phyloP scores from a whole-genome alignment of 1,284 basidiomycete genomes.

The Tilletia indica region DNA sequence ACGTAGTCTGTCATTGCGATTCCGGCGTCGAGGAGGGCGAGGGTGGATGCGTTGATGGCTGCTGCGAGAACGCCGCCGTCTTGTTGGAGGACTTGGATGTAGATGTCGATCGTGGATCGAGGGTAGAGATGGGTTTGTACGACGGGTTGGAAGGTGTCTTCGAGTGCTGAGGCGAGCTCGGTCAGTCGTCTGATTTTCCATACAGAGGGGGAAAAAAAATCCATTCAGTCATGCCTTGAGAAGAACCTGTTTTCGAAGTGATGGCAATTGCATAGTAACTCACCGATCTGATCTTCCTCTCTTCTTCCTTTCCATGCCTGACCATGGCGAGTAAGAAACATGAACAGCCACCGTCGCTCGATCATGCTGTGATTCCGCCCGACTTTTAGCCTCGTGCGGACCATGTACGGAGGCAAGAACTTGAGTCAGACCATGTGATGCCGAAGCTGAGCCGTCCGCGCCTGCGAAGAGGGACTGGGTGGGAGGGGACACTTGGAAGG shows the following conservation, averaged over 20 bases:
- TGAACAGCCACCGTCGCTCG: constrained; percentile 68
- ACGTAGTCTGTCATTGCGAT: constrained; percentile 88
- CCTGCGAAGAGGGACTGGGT: constrained; percentile 58
- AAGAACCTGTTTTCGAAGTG: not conserved
- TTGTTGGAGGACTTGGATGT: constrained; percentile 85
- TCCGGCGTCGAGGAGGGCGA: constrained; percentile 85
- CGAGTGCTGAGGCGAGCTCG: constrained; percentile 81
- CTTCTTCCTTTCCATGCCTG: constrained; percentile 74
- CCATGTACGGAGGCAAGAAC: constrained; percentile 85
- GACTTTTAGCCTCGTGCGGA: constrained; percentile 72
- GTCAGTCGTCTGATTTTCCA: constrained; percentile 69
- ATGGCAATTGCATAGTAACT: not conserved
- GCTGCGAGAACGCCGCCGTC: constrained; percentile 89
- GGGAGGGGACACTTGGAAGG: constrained; percentile 74
- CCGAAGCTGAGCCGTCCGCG: constrained; percentile 79
- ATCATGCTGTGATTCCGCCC: constrained; percentile 35
- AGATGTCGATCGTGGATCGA: constrained; percentile 88
- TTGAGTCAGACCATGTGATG: constrained; percentile 85
- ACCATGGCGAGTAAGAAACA: constrained; percentile 67
- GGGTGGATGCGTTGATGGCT: constrained; percentile 88
- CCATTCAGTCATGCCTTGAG: not conserved
- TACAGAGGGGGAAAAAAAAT: constrained; percentile 20
- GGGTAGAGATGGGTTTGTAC: constrained; percentile 87
- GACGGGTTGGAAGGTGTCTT: constrained; percentile 92
- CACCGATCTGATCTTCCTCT: constrained; percentile 62